Conservation (phyloP, 305 asterid genomes). For the Salvia sclarea region DNA sequence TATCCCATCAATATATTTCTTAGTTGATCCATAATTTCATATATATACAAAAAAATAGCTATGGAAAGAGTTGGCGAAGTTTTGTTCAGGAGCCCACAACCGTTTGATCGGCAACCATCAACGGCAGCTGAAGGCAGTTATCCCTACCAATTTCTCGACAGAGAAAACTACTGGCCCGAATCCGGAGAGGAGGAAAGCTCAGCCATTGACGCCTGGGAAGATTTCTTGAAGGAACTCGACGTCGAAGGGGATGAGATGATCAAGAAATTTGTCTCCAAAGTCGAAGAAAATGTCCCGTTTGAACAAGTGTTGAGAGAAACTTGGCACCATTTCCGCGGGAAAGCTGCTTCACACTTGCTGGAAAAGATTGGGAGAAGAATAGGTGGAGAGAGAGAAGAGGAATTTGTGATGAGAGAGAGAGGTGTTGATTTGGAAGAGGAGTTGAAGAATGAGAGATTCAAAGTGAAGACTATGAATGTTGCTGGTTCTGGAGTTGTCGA, state of each 20-base stretch:
- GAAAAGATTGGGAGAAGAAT: slow-evolving; percentile 27
- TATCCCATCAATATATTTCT: no score
- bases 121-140: background rate
- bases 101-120: background rate
- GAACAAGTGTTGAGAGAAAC: slow-evolving; percentile 22
- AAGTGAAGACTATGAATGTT: slow-evolving; percentile 38
- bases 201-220: background rate
- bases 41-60: background rate
- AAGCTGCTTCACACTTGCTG: slow-evolving; percentile 8
- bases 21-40: no score
- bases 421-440: slow-evolving; percentile 20
- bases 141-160: background rate
- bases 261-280: slow-evolving; percentile 20
- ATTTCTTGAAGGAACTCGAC: slow-evolving; percentile 20
- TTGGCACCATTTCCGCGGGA: slow-evolving; percentile 19
- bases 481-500: slow-evolving; percentile 38
- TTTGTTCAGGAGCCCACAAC: background rate
- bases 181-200: background rate
- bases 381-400: background rate
- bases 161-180: background rate
- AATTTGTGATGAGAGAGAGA: slow-evolving; percentile 12
- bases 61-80: slow-evolving; percentile 14
- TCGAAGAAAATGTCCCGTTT: slow-evolving; percentile 13
- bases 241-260: slow-evolving; percentile 30
- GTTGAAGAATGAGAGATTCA: slow-evolving; percentile 40